Percentiles rank a stretch among this genome's conserved stretches.
Conservation (phyloP, 257 asterid species). For the Coffea canephora region DNA sequence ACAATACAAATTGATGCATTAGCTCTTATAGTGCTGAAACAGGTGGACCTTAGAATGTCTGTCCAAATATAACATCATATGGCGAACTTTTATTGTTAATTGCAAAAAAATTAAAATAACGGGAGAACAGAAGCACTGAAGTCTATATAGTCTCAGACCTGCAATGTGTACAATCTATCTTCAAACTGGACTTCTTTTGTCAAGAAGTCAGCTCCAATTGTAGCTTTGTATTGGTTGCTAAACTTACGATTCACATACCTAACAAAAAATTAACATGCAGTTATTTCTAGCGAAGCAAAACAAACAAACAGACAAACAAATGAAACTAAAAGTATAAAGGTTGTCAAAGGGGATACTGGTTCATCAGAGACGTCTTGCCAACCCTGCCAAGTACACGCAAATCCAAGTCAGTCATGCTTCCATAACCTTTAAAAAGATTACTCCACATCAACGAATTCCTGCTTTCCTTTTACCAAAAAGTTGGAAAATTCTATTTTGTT, state of each 20-base stretch:
- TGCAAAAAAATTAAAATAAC: neutral
- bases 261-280: neutral
- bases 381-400: conserved; percentile 32
- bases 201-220: conserved; percentile 57
- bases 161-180: conserved; percentile 41
- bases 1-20: neutral
- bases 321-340: neutral
- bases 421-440: neutral
- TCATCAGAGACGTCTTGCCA: conserved; percentile 56
- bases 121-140: neutral
- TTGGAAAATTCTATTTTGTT: neutral
- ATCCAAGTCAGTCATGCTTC: conserved; percentile 3
- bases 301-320: conserved; percentile 1
- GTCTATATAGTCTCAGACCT: conserved; percentile 21
- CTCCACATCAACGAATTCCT: neutral
- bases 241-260: conserved; percentile 49
- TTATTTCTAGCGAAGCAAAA: neutral
- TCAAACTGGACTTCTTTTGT: conserved; percentile 47
- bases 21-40: neutral
- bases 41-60: neutral
- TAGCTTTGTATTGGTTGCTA: conserved; percentile 47
- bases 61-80: neutral
- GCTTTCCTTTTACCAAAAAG: neutral
- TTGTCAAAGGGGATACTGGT: conserved; percentile 32
- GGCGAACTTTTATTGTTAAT: no score